phyloP scores from a whole-genome alignment of 2,329 filamentous ascomycete species.

The Beauveria australis region DNA sequence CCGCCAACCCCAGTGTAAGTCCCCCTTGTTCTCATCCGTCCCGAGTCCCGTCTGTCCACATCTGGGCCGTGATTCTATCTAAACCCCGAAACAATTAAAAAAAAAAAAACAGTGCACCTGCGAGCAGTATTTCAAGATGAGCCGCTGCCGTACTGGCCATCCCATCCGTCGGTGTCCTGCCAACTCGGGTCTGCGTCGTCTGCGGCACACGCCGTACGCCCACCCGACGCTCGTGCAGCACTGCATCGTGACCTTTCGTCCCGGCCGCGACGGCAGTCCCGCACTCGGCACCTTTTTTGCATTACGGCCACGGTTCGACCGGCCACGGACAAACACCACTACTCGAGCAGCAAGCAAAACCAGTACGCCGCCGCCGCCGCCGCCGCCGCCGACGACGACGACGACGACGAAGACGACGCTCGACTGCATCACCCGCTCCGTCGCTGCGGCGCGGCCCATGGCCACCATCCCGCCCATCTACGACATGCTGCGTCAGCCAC shows the following conservation, averaged over 20 bases:
- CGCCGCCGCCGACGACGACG: neutral
- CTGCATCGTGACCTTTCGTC: conserved; percentile 3
- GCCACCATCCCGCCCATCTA: conserved; percentile 1
- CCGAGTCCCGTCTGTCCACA: no score
- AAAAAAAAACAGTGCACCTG: neutral
- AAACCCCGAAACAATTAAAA: no score
- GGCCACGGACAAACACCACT: neutral
- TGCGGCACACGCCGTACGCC: neutral
- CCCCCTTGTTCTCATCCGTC: neutral
- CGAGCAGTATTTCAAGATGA: neutral
- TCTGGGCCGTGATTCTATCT: no score
- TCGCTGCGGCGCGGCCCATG: neutral
- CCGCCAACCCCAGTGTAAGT: conserved; percentile 8
- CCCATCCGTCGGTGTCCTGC: conserved; percentile 5
- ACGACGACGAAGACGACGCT: neutral
- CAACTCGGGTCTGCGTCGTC: neutral
- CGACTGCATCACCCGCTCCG: conserved; percentile 2
- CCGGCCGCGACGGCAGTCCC: conserved; percentile 1
- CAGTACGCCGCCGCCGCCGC: neutral
- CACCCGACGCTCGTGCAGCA: conserved; percentile 1
- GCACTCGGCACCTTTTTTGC: conserved; percentile 3
- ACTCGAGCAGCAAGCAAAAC: neutral
- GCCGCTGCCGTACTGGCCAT: neutral
- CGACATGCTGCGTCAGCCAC: neutral
- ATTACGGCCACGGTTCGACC: neutral